phyloP scores from a whole-genome alignment of 2,329 filamentous ascomycete genomes.

The Ceratocystis alfenasii region DNA sequence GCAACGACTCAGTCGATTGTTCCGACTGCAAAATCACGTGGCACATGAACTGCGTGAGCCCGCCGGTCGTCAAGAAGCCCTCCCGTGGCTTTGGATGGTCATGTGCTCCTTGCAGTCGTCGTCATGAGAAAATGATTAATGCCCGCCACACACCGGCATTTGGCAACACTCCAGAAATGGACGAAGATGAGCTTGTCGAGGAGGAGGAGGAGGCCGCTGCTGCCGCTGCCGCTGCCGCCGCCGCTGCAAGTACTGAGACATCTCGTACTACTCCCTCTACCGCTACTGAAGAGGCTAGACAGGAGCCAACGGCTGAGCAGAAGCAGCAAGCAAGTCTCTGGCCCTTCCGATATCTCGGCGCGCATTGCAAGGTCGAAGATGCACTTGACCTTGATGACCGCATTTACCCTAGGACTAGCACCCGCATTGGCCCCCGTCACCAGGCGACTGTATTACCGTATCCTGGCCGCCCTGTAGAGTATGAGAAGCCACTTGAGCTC shows the following conservation, averaged over 20 bases:
- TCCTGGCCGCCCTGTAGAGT: slow-evolving; percentile 77
- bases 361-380: slow-evolving; percentile 91
- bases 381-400: slow-evolving; percentile 93
- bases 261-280: slow-evolving; percentile 26
- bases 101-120: slow-evolving; percentile 87
- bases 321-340: slow-evolving; percentile 87
- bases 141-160: slow-evolving; percentile 63
- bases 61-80: slow-evolving; percentile 85
- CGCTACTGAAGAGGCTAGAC: slow-evolving; percentile 39
- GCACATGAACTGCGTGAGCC: slow-evolving; percentile 95
- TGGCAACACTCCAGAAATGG: slow-evolving; percentile 51
- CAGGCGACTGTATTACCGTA: slow-evolving; percentile 78
- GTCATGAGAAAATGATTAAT: slow-evolving; percentile 87
- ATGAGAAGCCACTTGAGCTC: slow-evolving; percentile 75
- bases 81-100: slow-evolving; percentile 97
- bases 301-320: slow-evolving; percentile 65
- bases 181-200: slow-evolving; percentile 55
- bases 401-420: slow-evolving; percentile 91
- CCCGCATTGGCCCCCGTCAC: slow-evolving; percentile 78
- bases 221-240: slow-evolving; percentile 41
- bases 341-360: slow-evolving; percentile 91
- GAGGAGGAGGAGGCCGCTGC: slow-evolving; percentile 60
- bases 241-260: slow-evolving; percentile 44
- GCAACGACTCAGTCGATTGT: slow-evolving; percentile 91
- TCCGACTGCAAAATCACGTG: slow-evolving; percentile 91